phyloP scores from a whole-genome alignment of 352 stramenopile species.

The Aphanomyces euteiches region DNA sequence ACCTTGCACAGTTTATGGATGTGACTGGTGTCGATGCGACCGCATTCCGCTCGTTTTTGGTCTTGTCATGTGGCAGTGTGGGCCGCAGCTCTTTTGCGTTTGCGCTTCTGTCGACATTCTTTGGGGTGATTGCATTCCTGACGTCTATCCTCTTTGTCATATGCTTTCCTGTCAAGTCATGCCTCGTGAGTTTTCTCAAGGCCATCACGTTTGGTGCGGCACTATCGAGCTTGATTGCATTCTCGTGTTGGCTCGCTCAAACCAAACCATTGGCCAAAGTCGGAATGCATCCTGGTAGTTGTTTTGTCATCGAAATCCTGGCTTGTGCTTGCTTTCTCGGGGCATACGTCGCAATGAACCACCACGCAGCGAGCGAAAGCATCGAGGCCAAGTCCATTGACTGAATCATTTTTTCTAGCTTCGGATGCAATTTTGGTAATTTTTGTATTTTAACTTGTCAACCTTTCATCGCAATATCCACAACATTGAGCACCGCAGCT shows the following conservation, averaged over 20 bases:
- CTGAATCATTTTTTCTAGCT: constrained; percentile 7
- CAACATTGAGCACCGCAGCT: no score
- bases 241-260: constrained; percentile 16
- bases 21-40: not conserved
- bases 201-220: not conserved
- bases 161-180: constrained; percentile 8
- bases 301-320: constrained; percentile 6
- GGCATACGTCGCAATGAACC: constrained; percentile 8
- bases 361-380: constrained; percentile 12
- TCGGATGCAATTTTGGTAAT: not conserved
- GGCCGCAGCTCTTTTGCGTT: constrained; percentile 12
- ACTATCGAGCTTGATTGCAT: constrained; percentile 5
- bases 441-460: no score
- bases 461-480: no score
- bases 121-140: not conserved
- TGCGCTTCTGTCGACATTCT: not conserved
- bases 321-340: constrained; percentile 5
- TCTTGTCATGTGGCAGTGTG: constrained; percentile 7
- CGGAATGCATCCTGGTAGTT: constrained; percentile 9
- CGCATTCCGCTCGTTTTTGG: constrained; percentile 5
- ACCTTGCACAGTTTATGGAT: not conserved
- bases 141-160: not conserved
- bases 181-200: constrained; percentile 7
- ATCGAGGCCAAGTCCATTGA: constrained; percentile 3
- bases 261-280: constrained; percentile 3